A percentile compares a stretch with the other conserved stretches of the same genome.
phyloP scores from a whole-genome alignment of 1,139 yeast species.

The Debaryomyces psychrophilus region DNA sequence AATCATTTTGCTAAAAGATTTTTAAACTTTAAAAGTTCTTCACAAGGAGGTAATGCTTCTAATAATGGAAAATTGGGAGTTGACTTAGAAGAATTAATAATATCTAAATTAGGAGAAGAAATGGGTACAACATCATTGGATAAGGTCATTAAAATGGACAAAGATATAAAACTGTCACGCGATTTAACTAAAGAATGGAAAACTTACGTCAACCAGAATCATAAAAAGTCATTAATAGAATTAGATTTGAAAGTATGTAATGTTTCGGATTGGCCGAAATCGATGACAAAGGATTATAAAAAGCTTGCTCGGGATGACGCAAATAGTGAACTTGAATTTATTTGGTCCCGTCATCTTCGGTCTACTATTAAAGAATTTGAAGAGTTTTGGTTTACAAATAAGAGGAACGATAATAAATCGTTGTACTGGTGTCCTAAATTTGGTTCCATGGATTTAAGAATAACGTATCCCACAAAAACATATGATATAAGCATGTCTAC shows the following conservation, averaged over 20 bases:
- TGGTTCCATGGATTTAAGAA: slow-evolving; percentile 78
- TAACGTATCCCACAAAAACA: slow-evolving; percentile 64
- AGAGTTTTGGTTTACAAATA: slow-evolving; percentile 50
- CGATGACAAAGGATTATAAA: slow-evolving; percentile 61
- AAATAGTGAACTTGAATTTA: slow-evolving; percentile 51
- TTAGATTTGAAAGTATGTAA: slow-evolving; percentile 61
- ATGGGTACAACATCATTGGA: slow-evolving; percentile 81
- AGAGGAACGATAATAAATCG: slow-evolving; percentile 71
- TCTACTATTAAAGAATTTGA: slow-evolving; percentile 43
- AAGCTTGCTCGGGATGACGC: slow-evolving; percentile 39
- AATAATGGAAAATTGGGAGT: slow-evolving; percentile 34
- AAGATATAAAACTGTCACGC: slow-evolving; percentile 71
- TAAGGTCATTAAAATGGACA: slow-evolving; percentile 86
- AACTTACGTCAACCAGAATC: slow-evolving; percentile 23
- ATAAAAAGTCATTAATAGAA: slow-evolving; percentile 27
- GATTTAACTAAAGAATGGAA: slow-evolving; percentile 62
- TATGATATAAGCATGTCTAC: slow-evolving; percentile 85
- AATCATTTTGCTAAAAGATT: slow-evolving; percentile 88
- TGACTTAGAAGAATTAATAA: slow-evolving; percentile 72
- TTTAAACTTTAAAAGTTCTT: slow-evolving; percentile 49
- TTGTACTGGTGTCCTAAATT: slow-evolving; percentile 83
- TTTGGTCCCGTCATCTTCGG: slow-evolving; percentile 47
- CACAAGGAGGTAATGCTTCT: slow-evolving; percentile 18
- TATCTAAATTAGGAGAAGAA: slow-evolving; percentile 73
- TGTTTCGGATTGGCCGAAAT: slow-evolving; percentile 53